Evolutionary conservation across 495 filamentous ascomycete species (phyloP).

Genomic region (Amniculicola lignicola): DNA sequence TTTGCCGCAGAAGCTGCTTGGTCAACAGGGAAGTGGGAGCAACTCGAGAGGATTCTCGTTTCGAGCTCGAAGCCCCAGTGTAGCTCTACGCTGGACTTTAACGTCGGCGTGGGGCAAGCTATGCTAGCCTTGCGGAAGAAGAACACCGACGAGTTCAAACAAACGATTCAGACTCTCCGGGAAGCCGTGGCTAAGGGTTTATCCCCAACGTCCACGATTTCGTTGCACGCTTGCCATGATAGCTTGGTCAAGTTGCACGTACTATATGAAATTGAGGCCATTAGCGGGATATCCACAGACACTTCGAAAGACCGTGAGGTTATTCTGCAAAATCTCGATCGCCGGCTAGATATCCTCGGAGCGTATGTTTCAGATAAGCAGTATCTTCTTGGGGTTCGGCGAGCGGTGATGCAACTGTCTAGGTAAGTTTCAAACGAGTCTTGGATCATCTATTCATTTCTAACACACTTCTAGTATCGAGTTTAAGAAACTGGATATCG

Average conservation of each 20-base stretch:
- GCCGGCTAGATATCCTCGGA: conserved; percentile 78
- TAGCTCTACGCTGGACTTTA: conserved; percentile 66
- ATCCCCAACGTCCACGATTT: conserved; percentile 68
- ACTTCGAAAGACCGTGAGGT: conserved; percentile 44
- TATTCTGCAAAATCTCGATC: conserved; percentile 60
- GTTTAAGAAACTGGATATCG: conserved; percentile 65
- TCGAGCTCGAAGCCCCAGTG: conserved; percentile 44
- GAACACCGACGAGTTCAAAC: conserved; percentile 53
- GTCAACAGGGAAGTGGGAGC: conserved; percentile 78
- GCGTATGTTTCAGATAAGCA: conserved; percentile 88
- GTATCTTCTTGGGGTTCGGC: conserved; percentile 81
- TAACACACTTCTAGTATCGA: conserved; percentile 39
- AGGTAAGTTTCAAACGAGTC: conserved; percentile 47
- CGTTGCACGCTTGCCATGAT: conserved; percentile 77
- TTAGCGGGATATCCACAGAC: conserved; percentile 53
- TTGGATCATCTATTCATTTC: background rate
- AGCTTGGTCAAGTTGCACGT: conserved; percentile 79
- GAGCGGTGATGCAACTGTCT: conserved; percentile 78
- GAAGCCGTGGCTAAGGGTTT: conserved; percentile 69
- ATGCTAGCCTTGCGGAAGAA: conserved; percentile 62
- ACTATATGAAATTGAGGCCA: conserved; percentile 79
- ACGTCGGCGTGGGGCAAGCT: conserved; percentile 71
- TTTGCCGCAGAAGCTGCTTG: conserved; percentile 88
- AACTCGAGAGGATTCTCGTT: conserved; percentile 65
- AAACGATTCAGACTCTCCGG: conserved; percentile 61